These are phyloP conservation scores for Mimosa pudica DNA, from an alignment of 306 rosid species.

Conservation along the genomic window DNA sequence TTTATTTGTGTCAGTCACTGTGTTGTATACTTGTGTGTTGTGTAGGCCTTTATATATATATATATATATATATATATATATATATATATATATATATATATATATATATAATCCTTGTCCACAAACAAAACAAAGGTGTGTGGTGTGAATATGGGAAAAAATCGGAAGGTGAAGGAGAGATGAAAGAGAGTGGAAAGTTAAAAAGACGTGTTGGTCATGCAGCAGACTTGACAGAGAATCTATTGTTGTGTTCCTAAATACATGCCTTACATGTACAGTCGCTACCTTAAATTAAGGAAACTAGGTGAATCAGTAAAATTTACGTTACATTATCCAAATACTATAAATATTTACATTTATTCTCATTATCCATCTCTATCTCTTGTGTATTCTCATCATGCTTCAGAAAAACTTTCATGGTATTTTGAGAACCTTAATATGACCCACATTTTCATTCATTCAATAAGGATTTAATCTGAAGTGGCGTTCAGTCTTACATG, in stretches of 20 bases:
- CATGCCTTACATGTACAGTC: background rate
- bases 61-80: conserved; percentile 21
- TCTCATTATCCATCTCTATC: no score
- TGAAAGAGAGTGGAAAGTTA: conserved; percentile 3
- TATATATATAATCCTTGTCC: conserved; percentile 22
- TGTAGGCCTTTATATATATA: background rate
- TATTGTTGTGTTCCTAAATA: background rate
- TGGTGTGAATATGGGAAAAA: background rate
- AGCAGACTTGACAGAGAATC: conserved; percentile 25
- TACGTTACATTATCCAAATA: no score
- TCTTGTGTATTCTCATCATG: no score
- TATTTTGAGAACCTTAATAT: no score
- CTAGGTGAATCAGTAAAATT: no score
- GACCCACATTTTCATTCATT: no score
- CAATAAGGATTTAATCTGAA: no score
- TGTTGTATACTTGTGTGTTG: background rate
- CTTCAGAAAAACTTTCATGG: no score
- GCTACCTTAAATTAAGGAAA: no score
- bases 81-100: no score
- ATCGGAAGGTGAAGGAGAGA: background rate
- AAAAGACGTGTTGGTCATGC: conserved; percentile 60
- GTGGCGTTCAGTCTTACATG: no score
- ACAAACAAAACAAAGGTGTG: conserved; percentile 3
- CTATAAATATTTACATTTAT: no score
- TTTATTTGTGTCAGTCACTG: conserved; percentile 8